Evolutionary conservation across 2,329 filamentous ascomycete species (phyloP).

Genomic region (Cylindrodendrum hubeiense): DNA sequence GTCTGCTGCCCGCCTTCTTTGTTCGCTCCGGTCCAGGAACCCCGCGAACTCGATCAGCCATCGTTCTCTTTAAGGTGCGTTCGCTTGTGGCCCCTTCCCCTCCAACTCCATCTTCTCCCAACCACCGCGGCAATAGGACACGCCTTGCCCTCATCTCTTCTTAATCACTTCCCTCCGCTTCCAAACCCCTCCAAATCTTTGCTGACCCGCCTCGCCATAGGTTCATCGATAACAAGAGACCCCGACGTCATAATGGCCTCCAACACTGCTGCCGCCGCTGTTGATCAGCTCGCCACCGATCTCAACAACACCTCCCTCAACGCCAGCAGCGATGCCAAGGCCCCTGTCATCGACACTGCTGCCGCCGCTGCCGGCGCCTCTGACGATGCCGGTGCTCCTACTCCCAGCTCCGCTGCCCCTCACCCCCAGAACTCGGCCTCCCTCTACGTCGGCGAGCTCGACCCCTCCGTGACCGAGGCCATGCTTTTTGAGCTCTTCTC

Average conservation of each 20-base stretch:
- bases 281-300: slow-evolving; percentile 86
- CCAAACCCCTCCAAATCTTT: slow-evolving; percentile 29
- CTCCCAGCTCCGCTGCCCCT: slow-evolving; percentile 78
- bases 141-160: slow-evolving; percentile 6
- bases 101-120: slow-evolving; percentile 20
- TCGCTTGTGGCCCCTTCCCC: slow-evolving; percentile 22
- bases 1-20: slow-evolving; percentile 46
- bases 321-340: slow-evolving; percentile 76
- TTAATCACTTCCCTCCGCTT: slow-evolving; percentile 11
- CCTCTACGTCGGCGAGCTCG: slow-evolving; percentile 98
- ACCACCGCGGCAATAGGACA: slow-evolving; percentile 2
- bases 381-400: slow-evolving; percentile 73
- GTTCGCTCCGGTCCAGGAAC: slow-evolving; percentile 43
- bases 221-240: slow-evolving; percentile 33
- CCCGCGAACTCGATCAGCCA: slow-evolving; percentile 42
- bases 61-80: slow-evolving; percentile 40
- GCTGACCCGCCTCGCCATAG: slow-evolving; percentile 35
- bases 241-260: slow-evolving; percentile 67
- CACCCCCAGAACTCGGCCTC: slow-evolving; percentile 95
- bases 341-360: slow-evolving; percentile 81
- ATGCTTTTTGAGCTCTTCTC: slow-evolving; percentile 99
- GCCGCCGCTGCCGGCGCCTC: slow-evolving; percentile 67
- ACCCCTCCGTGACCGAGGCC: slow-evolving; percentile 96
- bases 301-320: slow-evolving; percentile 79
- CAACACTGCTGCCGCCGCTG: slow-evolving; percentile 69